Conservation (phyloP, 129 eudicot species). For the Cynara cardunculus region DNA sequence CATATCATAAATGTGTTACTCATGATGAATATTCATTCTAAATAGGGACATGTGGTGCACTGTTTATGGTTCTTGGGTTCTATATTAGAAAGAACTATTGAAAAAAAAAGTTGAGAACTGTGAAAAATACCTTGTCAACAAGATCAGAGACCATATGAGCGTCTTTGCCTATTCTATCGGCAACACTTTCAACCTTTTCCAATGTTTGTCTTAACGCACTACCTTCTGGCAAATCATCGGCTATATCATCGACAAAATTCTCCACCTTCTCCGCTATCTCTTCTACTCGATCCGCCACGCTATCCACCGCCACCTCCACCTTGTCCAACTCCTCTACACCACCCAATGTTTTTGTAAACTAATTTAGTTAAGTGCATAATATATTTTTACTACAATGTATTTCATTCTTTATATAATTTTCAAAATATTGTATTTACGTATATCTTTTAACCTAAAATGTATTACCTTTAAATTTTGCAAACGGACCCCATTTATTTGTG, state of each 20-base stretch:
- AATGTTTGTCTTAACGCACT: not conserved
- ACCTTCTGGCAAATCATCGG: slow-evolving; percentile 18
- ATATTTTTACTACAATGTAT: not conserved
- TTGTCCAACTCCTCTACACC: slow-evolving; percentile 5
- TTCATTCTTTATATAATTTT: not conserved
- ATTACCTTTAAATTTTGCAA: slow-evolving; percentile 6
- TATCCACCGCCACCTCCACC: slow-evolving; percentile 7
- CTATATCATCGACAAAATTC: slow-evolving; percentile 22
- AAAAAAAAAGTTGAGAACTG: not conserved
- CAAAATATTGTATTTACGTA: not conserved
- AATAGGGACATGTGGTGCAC: no score
- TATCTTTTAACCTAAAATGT: not conserved
- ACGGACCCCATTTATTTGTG: slow-evolving; percentile 10
- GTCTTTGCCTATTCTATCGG: slow-evolving; percentile 3
- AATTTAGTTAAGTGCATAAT: not conserved
- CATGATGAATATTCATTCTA: no score
- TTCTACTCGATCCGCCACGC: slow-evolving; percentile 8
- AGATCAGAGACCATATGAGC: slow-evolving; percentile 14
- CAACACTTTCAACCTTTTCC: slow-evolving; percentile 10
- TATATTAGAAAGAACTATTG: not conserved
- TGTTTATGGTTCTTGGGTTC: no score
- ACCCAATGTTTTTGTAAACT: not conserved
- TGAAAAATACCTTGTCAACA: slow-evolving; percentile 17
- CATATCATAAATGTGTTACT: no score
- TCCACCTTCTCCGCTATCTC: slow-evolving; percentile 21